Conservation (phyloP, 2,329 filamentous ascomycete genomes). For the Ambrosiella cleistominuta region DNA sequence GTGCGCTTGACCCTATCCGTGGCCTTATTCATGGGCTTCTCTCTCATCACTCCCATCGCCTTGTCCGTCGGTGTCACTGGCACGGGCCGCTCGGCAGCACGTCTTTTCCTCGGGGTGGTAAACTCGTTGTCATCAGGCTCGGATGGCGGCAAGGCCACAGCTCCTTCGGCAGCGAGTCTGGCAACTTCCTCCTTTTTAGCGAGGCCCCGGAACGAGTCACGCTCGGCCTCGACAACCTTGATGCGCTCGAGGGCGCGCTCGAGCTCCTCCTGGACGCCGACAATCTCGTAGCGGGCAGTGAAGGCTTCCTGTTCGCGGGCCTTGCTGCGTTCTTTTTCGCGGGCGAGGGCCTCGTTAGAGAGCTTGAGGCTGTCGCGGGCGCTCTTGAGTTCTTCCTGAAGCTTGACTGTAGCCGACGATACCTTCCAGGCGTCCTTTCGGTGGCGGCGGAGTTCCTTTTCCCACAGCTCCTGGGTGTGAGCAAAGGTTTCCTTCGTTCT, state of each 20-base stretch:
- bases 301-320: constrained; percentile 54
- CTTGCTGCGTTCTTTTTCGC: constrained; percentile 44
- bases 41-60: constrained; percentile 13
- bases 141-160: constrained; percentile 42
- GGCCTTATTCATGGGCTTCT: constrained; percentile 15
- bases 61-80: not conserved
- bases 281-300: constrained; percentile 45
- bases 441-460: constrained; percentile 53
- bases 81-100: not conserved
- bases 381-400: constrained; percentile 57
- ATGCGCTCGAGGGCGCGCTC: constrained; percentile 44
- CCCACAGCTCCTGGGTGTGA: constrained; percentile 50
- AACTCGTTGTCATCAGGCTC: constrained; percentile 40
- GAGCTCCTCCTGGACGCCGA: constrained; percentile 48
- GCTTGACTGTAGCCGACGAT: constrained; percentile 49
- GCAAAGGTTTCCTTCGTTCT: constrained; percentile 52
- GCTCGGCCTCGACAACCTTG: constrained; percentile 52
- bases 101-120: constrained; percentile 37
- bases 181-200: constrained; percentile 58
- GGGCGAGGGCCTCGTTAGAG: constrained; percentile 40
- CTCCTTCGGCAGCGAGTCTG: constrained; percentile 53
- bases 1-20: constrained; percentile 16
- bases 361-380: constrained; percentile 36
- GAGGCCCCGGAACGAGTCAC: constrained; percentile 54
- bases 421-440: constrained; percentile 60